Base-by-base conservation (phyloP, 805 yeast genomes). In the Yamadazyma ubonensis region DNA sequence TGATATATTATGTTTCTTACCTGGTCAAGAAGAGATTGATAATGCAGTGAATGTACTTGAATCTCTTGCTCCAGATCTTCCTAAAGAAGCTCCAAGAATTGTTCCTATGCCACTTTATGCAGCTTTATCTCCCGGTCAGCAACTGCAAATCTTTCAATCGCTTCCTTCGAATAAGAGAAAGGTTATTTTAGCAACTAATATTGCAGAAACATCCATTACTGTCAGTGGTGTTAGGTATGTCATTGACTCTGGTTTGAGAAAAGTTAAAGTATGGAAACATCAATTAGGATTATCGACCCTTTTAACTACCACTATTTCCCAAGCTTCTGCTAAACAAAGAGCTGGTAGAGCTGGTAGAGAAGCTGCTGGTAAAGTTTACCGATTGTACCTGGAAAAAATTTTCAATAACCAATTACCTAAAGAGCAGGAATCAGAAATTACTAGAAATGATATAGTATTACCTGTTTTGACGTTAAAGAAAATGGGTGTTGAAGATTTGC, bases 11-110 rank as follows among this genome's bases (percentile, higher is more conserved):
- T 91, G 91, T 39, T 93, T 93, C 56, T 65, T 93, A 39, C 90
- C 98, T 0, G 99, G 99, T 46, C 99, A 93, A 60, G 99, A 93
- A 56, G 99, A 93, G 55, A 93, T 93, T 58, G 99, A 93, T 58
- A 83, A 83, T 50, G 83, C 86, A 10, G 88, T 79, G 1, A 74
- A 76, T 11, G 61, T 82, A 1, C 63, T 93, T 40, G 73, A 67
- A 39, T 73, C 75, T 27, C 53, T 83, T 15, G 75, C 90, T 1
- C 84, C 85, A 1, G 71, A 74, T 32, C 59, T 90, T 20, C 87
- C 91, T 0, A 76, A 71, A 42, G 83, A 79, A 27, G 89, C 90
- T 0, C 97, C 97, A 0, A 51, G 73, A 15, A 67, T 90, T 38
- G 78, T 83, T 1, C 81, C 95, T 0, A 63, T 86, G 33, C 98